These are phyloP conservation scores for Mollisiaceae sp. DNA, from an alignment of 2,329 filamentous ascomycete genomes.

Conservation along the genomic window DNA sequence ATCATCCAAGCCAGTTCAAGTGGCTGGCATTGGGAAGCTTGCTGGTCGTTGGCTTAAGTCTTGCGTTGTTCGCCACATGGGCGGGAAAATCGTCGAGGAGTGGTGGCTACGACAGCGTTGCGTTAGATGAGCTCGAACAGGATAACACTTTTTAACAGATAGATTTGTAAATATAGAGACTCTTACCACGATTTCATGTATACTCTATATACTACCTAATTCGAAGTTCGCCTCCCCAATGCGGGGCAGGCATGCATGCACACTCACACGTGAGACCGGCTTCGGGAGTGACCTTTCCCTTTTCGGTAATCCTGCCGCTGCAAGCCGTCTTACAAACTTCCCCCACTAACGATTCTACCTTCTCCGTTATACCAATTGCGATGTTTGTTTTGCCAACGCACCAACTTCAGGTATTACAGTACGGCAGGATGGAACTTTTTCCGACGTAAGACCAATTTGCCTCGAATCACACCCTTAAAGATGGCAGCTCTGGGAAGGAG, in stretches of 20 bases:
- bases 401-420: background rate
- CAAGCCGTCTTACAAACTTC: conserved; percentile 10
- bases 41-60: conserved; percentile 40
- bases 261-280: background rate
- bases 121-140: conserved; percentile 7
- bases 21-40: conserved; percentile 46
- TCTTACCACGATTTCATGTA: background rate
- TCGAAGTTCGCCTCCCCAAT: background rate
- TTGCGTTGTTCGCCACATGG: conserved; percentile 44
- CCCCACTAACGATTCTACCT: conserved; percentile 3
- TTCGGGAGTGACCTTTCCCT: background rate
- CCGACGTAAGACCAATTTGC: conserved; percentile 18
- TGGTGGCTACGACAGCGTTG: conserved; percentile 14
- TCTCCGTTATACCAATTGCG: conserved; percentile 5
- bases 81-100: conserved; percentile 33
- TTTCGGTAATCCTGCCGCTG: background rate
- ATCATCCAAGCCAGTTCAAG: conserved; percentile 44
- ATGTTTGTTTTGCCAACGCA: conserved; percentile 5
- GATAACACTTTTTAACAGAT: background rate
- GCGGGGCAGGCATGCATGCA: background rate
- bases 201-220: too few species aligned
- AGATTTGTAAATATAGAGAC: background rate
- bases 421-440: conserved; percentile 20
- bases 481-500: conserved; percentile 24
- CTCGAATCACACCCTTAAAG: background rate